Evolutionary conservation across 345 rosid genomes (phyloP).

Genomic region (Dipteronia sinensis): DNA sequence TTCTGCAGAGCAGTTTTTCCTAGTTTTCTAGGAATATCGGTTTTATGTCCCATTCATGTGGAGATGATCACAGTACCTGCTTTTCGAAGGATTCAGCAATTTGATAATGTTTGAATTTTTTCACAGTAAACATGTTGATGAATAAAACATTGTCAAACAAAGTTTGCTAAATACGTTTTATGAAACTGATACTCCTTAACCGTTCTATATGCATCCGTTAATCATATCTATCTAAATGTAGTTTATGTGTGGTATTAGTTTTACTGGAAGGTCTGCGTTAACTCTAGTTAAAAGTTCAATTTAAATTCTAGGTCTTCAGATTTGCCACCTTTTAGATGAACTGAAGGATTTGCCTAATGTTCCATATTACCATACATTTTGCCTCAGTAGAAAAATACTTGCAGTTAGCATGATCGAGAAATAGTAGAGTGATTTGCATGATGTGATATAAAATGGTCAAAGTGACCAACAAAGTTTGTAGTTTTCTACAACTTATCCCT

Average conservation of each 20-base stretch:
- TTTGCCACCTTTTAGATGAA: neutral
- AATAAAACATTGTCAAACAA: too few species aligned
- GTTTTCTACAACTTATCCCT: neutral
- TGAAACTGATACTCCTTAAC: neutral
- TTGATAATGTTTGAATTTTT: neutral
- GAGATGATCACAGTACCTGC: neutral
- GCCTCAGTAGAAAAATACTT: too few species aligned
- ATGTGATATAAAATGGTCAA: too few species aligned
- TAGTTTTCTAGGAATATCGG: neutral
- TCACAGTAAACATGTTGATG: neutral
- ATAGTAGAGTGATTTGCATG: too few species aligned
- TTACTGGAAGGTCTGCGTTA: too few species aligned
- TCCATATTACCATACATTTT: too few species aligned
- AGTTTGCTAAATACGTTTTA: neutral
- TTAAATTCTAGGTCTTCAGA: too few species aligned
- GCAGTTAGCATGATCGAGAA: too few species aligned
- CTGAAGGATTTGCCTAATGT: neutral
- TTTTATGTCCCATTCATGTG: neutral
- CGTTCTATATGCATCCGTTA: neutral
- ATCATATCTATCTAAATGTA: neutral
- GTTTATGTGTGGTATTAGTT: neutral
- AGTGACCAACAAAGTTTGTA: neutral
- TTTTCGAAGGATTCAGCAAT: neutral
- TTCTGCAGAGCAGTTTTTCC: too few species aligned
- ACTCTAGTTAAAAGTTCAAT: neutral